Percentiles rank a stretch among this genome's conserved stretches.
Conservation (phyloP, 1,139 yeast species). For the Yamadazyma taylorii region DNA sequence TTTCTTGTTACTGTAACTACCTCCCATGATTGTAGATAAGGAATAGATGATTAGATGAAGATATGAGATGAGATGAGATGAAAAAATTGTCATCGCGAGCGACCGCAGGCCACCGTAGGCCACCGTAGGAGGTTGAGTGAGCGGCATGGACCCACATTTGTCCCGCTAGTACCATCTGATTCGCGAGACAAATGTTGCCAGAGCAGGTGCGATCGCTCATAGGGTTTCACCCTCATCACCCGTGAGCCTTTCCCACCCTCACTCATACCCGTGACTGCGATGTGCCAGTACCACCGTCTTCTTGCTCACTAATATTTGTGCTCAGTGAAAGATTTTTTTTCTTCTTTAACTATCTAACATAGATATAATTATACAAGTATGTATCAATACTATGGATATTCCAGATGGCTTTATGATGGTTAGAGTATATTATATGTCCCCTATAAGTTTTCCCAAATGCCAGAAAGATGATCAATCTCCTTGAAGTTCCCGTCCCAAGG, state of each 20-base stretch:
- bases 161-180: neutral
- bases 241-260: too few species aligned
- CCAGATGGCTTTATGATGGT: too few species aligned
- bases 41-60: neutral
- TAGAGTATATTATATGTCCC: too few species aligned
- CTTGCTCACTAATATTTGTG: slow-evolving; percentile 3
- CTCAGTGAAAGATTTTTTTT: slow-evolving; percentile 8
- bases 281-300: slow-evolving; percentile 3
- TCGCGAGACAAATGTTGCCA: too few species aligned
- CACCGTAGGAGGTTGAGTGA: too few species aligned
- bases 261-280: slow-evolving; percentile 2
- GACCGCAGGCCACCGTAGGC: too few species aligned
- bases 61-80: slow-evolving; percentile 12
- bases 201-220: neutral
- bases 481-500: too few species aligned
- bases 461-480: too few species aligned
- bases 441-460: too few species aligned
- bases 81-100: slow-evolving; percentile 1
- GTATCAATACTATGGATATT: too few species aligned
- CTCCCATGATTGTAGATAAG: slow-evolving; percentile 56
- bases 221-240: neutral
- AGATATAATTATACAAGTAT: slow-evolving; percentile 4
- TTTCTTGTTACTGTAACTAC: slow-evolving; percentile 75
- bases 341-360: slow-evolving; percentile 5
- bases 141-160: neutral